phyloP scores from a whole-genome alignment of 2,329 filamentous ascomycete species.

The Alternaria sp. region DNA sequence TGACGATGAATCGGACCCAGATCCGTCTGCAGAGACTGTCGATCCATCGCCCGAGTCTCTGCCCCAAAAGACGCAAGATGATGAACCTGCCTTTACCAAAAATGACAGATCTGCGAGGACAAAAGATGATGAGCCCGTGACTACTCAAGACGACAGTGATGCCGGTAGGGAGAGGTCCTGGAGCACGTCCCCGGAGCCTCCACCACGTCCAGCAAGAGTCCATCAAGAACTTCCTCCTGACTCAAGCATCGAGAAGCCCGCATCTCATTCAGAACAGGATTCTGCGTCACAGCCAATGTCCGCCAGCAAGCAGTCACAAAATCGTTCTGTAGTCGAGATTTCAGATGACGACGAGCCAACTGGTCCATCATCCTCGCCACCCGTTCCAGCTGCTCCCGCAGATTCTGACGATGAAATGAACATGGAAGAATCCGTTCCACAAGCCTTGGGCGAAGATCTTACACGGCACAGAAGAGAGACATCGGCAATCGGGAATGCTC shows the following conservation, averaged over 20 bases:
- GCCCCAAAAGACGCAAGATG: slow-evolving; percentile 8
- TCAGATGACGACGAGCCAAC: slow-evolving; percentile 16
- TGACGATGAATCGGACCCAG: slow-evolving; percentile 15
- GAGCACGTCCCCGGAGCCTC: slow-evolving; percentile 22
- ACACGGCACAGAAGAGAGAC: not conserved
- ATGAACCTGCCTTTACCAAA: slow-evolving; percentile 11
- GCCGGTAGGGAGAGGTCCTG: slow-evolving; percentile 21
- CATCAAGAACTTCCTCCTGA: slow-evolving; percentile 35
- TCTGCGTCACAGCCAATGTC: not conserved
- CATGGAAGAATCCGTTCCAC: slow-evolving; percentile 36
- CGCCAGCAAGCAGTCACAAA: not conserved
- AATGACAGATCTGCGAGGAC: slow-evolving; percentile 8
- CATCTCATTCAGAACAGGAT: not conserved
- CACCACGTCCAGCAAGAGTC: slow-evolving; percentile 12
- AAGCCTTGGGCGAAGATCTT: slow-evolving; percentile 34
- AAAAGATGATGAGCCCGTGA: slow-evolving; percentile 13
- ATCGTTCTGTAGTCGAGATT: slow-evolving; percentile 4
- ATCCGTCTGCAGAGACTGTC: slow-evolving; percentile 16
- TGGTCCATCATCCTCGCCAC: slow-evolving; percentile 28
- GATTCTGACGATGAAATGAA: slow-evolving; percentile 40
- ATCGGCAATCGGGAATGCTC: not conserved
- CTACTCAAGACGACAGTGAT: slow-evolving; percentile 11
- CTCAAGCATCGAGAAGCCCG: slow-evolving; percentile 28
- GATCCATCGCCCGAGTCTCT: slow-evolving; percentile 13
- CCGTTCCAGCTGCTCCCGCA: not conserved